A percentile compares a stretch with the other conserved stretches of the same genome.
phyloP scores from a whole-genome alignment of 768 basidiomycete species.

The Russula emetica region DNA sequence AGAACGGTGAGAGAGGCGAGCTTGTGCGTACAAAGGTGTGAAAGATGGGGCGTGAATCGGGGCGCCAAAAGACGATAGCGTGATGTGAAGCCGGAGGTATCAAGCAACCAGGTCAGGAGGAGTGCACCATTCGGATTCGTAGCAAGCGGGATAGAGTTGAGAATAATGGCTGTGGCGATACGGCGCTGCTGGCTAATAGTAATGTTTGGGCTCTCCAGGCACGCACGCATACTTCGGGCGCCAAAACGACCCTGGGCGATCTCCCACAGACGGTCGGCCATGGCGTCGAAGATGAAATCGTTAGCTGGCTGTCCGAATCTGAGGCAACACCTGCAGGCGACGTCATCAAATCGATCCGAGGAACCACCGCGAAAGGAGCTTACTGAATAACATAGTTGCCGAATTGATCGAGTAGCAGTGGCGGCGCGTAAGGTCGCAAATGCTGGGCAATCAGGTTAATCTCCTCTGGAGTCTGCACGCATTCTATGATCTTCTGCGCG shows the following conservation, averaged over 20 bases:
- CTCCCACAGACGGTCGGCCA: slow-evolving; percentile 98
- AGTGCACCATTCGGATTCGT: slow-evolving; percentile 98
- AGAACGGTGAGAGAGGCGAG: slow-evolving; percentile 92
- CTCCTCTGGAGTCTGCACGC: slow-evolving; percentile 84
- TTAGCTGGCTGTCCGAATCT: slow-evolving; percentile 86
- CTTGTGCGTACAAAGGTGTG: slow-evolving; percentile 97
- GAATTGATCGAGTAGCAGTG: slow-evolving; percentile 89
- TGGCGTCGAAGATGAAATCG: slow-evolving; percentile 96
- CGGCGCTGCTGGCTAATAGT: slow-evolving; percentile 89
- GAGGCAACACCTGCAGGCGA: slow-evolving; percentile 66
- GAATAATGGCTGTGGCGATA: slow-evolving; percentile 87
- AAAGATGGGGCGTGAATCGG: slow-evolving; percentile 93
- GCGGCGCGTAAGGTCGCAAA: slow-evolving; percentile 86
- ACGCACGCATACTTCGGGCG: slow-evolving; percentile 95
- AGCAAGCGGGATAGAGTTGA: slow-evolving; percentile 96
- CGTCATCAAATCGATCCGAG: slow-evolving; percentile 4
- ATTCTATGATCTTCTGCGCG: slow-evolving; percentile 98
- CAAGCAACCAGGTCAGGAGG: slow-evolving; percentile 93
- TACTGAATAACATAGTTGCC: slow-evolving; percentile 93
- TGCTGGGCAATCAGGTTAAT: slow-evolving; percentile 79
- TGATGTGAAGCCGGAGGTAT: slow-evolving; percentile 92
- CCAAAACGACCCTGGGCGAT: slow-evolving; percentile 97
- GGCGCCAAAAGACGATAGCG: slow-evolving; percentile 92
- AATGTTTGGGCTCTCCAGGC: slow-evolving; percentile 86
- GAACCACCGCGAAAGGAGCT: slow-evolving; percentile 33